phyloP scores from a whole-genome alignment of 2,329 filamentous ascomycete genomes.

The Fusarium tjaetaba region DNA sequence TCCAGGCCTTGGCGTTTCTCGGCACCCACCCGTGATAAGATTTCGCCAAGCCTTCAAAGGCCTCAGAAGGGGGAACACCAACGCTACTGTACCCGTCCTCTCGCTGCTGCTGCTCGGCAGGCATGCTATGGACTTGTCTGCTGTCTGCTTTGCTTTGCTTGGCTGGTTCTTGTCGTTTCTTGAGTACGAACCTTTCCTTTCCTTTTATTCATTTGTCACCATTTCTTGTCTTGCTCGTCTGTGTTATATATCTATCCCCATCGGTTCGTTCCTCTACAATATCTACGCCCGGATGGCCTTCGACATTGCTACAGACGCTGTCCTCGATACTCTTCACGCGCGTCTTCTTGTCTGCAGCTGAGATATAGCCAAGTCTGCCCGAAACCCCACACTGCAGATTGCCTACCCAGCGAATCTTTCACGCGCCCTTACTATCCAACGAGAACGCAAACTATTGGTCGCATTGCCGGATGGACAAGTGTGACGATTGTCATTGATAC shows the following conservation, averaged over 20 bases:
- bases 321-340: slow-evolving; percentile 18
- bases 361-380: slow-evolving; percentile 9
- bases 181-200: slow-evolving; percentile 24
- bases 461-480: slow-evolving; percentile 38
- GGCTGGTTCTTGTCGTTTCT: slow-evolving; percentile 31
- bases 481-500: slow-evolving; percentile 29
- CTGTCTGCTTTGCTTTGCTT: slow-evolving; percentile 33
- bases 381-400: not conserved
- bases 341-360: slow-evolving; percentile 17
- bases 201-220: slow-evolving; percentile 20
- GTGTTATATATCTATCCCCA: slow-evolving; percentile 18
- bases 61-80: slow-evolving; percentile 45
- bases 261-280: slow-evolving; percentile 7
- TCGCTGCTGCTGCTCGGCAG: slow-evolving; percentile 25
- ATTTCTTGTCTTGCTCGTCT: slow-evolving; percentile 11
- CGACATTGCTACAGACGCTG: slow-evolving; percentile 20
- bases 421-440: not conserved
- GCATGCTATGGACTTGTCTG: slow-evolving; percentile 33
- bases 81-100: slow-evolving; percentile 38
- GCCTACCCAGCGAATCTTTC: slow-evolving; percentile 2
- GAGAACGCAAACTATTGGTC: slow-evolving; percentile 11
- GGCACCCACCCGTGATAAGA: slow-evolving; percentile 46
- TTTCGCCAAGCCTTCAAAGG: slow-evolving; percentile 47
- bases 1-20: slow-evolving; percentile 46
- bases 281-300: slow-evolving; percentile 30